phyloP scores from a whole-genome alignment of 2,329 filamentous ascomycete genomes.

The Colletotrichum coccodes region DNA sequence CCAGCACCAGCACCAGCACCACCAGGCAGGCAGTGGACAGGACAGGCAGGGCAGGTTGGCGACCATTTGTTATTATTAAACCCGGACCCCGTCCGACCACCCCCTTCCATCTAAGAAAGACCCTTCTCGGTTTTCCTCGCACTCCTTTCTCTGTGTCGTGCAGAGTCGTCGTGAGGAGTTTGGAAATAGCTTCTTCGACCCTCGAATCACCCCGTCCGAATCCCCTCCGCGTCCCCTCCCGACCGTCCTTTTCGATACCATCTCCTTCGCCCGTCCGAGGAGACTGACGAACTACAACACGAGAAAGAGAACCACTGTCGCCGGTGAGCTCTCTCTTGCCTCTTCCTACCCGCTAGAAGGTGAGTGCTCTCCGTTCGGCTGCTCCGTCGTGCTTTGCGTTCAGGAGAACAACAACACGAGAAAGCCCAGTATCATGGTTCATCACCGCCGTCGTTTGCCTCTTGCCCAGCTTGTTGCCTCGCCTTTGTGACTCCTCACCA shows the following conservation, averaged over 20 bases:
- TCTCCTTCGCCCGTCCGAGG: not conserved
- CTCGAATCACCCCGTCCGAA: constrained; percentile 10
- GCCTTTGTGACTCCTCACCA: constrained; percentile 21
- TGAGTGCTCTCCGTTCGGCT: constrained; percentile 24
- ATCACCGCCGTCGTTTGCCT: constrained; percentile 13
- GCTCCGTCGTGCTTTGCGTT: constrained; percentile 5
- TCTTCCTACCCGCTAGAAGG: constrained; percentile 1
- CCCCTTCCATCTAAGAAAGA: constrained; percentile 33
- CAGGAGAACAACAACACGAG: constrained; percentile 2
- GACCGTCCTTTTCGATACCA: not conserved
- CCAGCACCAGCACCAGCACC: not conserved
- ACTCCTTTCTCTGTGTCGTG: constrained; percentile 32
- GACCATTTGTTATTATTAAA: constrained; percentile 38
- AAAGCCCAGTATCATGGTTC: constrained; percentile 1
- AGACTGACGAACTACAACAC: not conserved
- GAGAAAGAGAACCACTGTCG: constrained; percentile 20
- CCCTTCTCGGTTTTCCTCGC: constrained; percentile 30
- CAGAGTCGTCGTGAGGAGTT: constrained; percentile 31
- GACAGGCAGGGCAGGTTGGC: constrained; percentile 14
- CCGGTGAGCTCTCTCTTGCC: constrained; percentile 15
- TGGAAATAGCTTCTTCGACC: constrained; percentile 34
- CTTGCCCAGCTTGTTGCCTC: constrained; percentile 18
- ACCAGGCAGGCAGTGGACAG: not conserved
- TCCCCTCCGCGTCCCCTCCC: not conserved
- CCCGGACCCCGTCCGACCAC: constrained; percentile 37